Conservation (phyloP, 176 grass and related monocot species). For the Carex cristatella region DNA sequence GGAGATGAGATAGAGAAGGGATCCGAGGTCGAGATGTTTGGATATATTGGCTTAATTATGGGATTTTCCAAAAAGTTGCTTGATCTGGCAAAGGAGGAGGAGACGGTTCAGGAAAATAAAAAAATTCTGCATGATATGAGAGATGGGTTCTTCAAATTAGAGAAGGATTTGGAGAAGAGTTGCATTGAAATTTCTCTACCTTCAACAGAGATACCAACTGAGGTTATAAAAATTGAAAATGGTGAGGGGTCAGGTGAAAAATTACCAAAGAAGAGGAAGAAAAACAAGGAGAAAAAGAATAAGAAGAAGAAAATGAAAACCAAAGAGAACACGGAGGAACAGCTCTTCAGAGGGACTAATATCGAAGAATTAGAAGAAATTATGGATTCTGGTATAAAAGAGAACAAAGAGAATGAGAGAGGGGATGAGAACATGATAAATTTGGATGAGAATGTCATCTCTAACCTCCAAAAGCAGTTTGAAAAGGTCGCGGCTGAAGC, state of each 20-base stretch:
- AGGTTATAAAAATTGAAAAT: background rate
- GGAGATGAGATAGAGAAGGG: constrained; percentile 44
- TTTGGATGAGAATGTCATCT: constrained; percentile 57
- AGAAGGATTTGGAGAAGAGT: constrained; percentile 57
- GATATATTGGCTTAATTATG: constrained; percentile 48
- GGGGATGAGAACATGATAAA: constrained; percentile 36
- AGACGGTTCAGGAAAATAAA: constrained; percentile 62
- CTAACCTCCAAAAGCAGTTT: constrained; percentile 94
- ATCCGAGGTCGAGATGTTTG: constrained; percentile 55
- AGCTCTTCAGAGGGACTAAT: background rate
- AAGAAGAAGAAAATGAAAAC: constrained; percentile 30
- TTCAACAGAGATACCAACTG: background rate
- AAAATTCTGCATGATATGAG: constrained; percentile 58
- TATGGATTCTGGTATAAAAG: constrained; percentile 21
- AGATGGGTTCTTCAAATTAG: constrained; percentile 66
- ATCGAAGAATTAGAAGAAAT: constrained; percentile 10
- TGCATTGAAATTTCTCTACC: constrained; percentile 33
- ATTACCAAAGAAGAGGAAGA: constrained; percentile 48
- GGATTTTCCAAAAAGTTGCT: constrained; percentile 56
- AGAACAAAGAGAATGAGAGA: constrained; percentile 35
- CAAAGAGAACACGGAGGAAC: background rate
- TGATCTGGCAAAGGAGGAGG: constrained; percentile 44
- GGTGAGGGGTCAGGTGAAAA: constrained; percentile 22
- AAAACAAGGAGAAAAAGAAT: constrained; percentile 35
- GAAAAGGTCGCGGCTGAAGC: constrained; percentile 77